A percentile compares a stretch with the other conserved stretches of the same genome.
phyloP scores from a whole-genome alignment of 192 early-diverging fungal genomes.

The Coemansia sp. region DNA sequence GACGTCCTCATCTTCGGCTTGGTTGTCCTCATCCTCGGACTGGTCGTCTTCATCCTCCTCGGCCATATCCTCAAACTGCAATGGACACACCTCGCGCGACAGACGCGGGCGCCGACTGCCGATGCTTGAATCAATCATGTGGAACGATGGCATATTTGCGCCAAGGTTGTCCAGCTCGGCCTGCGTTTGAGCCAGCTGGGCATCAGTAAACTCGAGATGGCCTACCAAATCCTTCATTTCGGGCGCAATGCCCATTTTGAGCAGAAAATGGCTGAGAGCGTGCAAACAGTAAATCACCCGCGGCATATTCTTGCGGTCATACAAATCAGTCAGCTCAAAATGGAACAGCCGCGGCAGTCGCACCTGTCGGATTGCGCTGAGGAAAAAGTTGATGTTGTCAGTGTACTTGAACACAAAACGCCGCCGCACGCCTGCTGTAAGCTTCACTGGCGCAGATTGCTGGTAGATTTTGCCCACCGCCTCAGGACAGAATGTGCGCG shows the following conservation, averaged over 20 bases:
- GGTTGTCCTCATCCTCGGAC: constrained; percentile 12
- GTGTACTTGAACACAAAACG: constrained; percentile 92
- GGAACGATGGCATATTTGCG: constrained; percentile 85
- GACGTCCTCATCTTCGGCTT: neutral
- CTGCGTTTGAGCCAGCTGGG: constrained; percentile 63
- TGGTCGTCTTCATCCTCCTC: constrained; percentile 22
- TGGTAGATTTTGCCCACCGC: constrained; percentile 84
- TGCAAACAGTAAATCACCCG: constrained; percentile 99
- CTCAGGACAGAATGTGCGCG: constrained; percentile 78
- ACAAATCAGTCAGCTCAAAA: constrained; percentile 96
- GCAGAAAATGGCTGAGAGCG: constrained; percentile 91
- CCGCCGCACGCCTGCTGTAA: constrained; percentile 38
- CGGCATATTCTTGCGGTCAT: constrained; percentile 99
- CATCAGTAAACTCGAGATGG: constrained; percentile 84
- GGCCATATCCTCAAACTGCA: constrained; percentile 32
- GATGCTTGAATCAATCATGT: constrained; percentile 67
- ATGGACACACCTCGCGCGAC: constrained; percentile 50
- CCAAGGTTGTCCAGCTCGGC: constrained; percentile 80
- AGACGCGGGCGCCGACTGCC: constrained; percentile 36
- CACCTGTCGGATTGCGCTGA: constrained; percentile 74
- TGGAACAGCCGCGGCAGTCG: constrained; percentile 91
- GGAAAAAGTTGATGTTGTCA: constrained; percentile 96
- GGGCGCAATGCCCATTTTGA: constrained; percentile 78
- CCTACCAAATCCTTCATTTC: constrained; percentile 92
- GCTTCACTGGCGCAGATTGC: constrained; percentile 12